A percentile compares a stretch with the other conserved stretches of the same genome.
These are phyloP conservation scores for Lactuca sativa DNA, from an alignment of 129 eudicot genomes.

Conservation along the genomic window DNA sequence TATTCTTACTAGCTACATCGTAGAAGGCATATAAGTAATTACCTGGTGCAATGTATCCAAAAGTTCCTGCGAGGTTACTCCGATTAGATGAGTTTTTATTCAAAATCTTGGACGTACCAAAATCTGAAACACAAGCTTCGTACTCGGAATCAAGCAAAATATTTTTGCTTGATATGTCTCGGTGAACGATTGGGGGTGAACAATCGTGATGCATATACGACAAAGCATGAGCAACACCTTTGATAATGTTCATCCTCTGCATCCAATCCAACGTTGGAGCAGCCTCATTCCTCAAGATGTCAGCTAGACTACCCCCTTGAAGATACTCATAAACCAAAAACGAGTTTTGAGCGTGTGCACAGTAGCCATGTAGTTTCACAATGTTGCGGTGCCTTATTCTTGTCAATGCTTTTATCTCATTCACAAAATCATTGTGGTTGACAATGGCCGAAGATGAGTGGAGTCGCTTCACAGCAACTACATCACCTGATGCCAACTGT, in stretches of 20 bases:
- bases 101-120: slow-evolving; percentile 33
- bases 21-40: background rate
- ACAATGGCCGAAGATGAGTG: slow-evolving; percentile 20
- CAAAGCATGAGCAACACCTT: slow-evolving; percentile 33
- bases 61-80: slow-evolving; percentile 37
- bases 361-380: slow-evolving; percentile 34
- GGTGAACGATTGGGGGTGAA: slow-evolving; percentile 33
- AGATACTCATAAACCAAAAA: slow-evolving; percentile 35
- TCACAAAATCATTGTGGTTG: slow-evolving; percentile 6
- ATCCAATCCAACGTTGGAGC: slow-evolving; percentile 26
- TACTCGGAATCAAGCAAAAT: slow-evolving; percentile 34
- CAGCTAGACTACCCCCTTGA: slow-evolving; percentile 29
- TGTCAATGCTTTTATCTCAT: slow-evolving; percentile 32
- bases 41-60: slow-evolving; percentile 46
- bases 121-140: slow-evolving; percentile 41
- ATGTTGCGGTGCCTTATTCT: slow-evolving; percentile 34
- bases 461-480: slow-evolving; percentile 23
- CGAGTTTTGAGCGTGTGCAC: slow-evolving; percentile 25
- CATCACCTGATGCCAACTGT: slow-evolving; percentile 13
- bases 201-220: slow-evolving; percentile 47
- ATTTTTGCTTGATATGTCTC: slow-evolving; percentile 40
- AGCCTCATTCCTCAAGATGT: background rate
- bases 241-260: slow-evolving; percentile 34
- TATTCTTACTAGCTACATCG: too few species aligned
- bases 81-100: slow-evolving; percentile 27